Conservation (phyloP, 1,284 basidiomycete genomes). For the Boletus semigastroideus region DNA sequence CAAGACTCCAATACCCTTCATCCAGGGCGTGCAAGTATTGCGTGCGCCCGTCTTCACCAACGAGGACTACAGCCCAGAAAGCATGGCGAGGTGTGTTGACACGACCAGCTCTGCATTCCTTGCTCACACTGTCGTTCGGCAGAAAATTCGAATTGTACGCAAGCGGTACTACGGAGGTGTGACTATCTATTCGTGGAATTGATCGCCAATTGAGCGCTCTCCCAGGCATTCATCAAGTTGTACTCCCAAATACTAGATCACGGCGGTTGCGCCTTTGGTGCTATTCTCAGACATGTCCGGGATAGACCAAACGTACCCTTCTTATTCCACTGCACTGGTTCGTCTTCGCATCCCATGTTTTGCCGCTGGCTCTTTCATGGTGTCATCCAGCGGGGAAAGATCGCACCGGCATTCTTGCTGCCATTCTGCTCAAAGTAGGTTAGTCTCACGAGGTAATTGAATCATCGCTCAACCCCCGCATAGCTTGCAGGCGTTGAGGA, state of each 20-base stretch:
- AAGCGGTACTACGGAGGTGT: constrained; percentile 73
- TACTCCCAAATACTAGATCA: constrained; percentile 78
- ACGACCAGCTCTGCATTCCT: constrained; percentile 9
- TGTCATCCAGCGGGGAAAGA: constrained; percentile 66
- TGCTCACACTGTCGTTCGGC: constrained; percentile 16
- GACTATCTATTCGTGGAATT: not conserved
- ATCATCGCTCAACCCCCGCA: constrained; percentile 5
- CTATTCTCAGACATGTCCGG: constrained; percentile 65
- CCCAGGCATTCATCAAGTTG: constrained; percentile 73
- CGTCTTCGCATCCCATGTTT: not conserved
- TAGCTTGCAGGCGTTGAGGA: constrained; percentile 71
- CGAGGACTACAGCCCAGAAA: constrained; percentile 78
- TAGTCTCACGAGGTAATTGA: not conserved
- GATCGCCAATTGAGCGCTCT: constrained; percentile 3
- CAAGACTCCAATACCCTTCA: constrained; percentile 56
- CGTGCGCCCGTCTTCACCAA: constrained; percentile 66
- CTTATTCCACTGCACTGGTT: constrained; percentile 75
- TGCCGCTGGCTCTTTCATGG: constrained; percentile 1
- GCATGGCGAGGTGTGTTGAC: constrained; percentile 74
- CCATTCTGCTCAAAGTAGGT: constrained; percentile 64
- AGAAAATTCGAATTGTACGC: constrained; percentile 77
- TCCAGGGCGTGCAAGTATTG: constrained; percentile 59
- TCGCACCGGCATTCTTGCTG: constrained; percentile 74
- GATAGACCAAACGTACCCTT: constrained; percentile 63
- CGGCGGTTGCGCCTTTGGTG: constrained; percentile 61